Conservation (phyloP, 1,284 basidiomycete species). For the Neonothopanus nambi region DNA sequence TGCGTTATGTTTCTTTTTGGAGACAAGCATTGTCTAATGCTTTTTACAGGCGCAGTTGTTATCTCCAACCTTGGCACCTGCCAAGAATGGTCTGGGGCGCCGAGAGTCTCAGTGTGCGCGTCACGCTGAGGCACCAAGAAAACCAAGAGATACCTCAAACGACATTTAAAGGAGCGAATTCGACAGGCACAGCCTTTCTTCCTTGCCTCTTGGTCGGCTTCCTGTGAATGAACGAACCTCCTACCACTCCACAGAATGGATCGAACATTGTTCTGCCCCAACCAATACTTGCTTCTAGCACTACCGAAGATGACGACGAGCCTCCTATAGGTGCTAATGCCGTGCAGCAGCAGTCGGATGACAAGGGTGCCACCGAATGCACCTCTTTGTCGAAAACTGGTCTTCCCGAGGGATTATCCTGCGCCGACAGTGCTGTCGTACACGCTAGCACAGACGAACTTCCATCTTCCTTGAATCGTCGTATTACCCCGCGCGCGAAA, state of each 20-base stretch:
- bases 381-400: neutral
- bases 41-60: no score
- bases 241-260: slow-evolving; percentile 27
- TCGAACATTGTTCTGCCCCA: slow-evolving; percentile 30
- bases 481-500: neutral
- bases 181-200: neutral
- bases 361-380: neutral
- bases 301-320: slow-evolving; percentile 40
- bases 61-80: no score
- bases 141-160: no score
- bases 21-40: no score
- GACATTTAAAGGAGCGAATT: no score
- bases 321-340: slow-evolving; percentile 37
- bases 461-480: neutral
- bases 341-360: slow-evolving; percentile 1
- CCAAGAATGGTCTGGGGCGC: no score
- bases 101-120: no score
- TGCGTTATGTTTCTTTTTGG: no score
- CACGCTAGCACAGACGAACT: neutral
- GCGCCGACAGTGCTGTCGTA: no score
- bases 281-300: slow-evolving; percentile 30
- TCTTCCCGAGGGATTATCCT: neutral
- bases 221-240: slow-evolving; percentile 39
- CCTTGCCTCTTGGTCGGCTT: slow-evolving; percentile 19
- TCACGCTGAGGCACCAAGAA: no score